Base-by-base conservation (phyloP, 257 asterid species). In the Solanum tacnaense region DNA sequence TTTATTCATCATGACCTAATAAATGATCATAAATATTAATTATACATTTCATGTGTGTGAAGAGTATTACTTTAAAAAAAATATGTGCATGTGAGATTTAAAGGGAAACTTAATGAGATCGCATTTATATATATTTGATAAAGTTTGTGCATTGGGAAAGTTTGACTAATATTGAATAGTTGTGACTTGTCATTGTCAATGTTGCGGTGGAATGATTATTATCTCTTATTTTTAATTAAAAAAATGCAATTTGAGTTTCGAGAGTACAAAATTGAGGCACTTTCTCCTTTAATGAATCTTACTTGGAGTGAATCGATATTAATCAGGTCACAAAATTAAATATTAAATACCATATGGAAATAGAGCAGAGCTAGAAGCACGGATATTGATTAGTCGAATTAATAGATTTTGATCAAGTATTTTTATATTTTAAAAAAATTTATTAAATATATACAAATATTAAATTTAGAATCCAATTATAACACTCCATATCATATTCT, bases 121-220 rank as follows among this genome's bases (percentile, higher is more conserved):
- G 35, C 74, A 67, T 67, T 67, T 67, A 52, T 52, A 27, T 67
- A 25, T 67, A 25, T 25, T 67, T 16, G 74, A 27, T 31, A 12
- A 21, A 67, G 35, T 27, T 67, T 25, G 21, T 67, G 35, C 74
- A 27, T 13, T 27, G 35, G 35, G 74, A 67, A 67, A 67, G 35
- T 67, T 67, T 67, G 74, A 67, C 35, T 27, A 27, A 67, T 27
- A 67, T 67, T 67, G 21, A 27, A 67, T 65, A 65, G 32, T 67
- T 67, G 1, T 67, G 74, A 3, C 20, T 67, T 67, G 74, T 67
- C 20, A 67, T 56, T 6, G 10, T 56, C 4, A 8, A 56, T 20
- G 0, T 2, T 4, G 0, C 13, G 32, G 7, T 10, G 1, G 1
- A 11, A n/a, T n/a, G 1, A 62, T 9, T 62, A n/a, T 62, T 12